phyloP scores from a whole-genome alignment of 208 protist species.

The Trichomonas tenax region DNA sequence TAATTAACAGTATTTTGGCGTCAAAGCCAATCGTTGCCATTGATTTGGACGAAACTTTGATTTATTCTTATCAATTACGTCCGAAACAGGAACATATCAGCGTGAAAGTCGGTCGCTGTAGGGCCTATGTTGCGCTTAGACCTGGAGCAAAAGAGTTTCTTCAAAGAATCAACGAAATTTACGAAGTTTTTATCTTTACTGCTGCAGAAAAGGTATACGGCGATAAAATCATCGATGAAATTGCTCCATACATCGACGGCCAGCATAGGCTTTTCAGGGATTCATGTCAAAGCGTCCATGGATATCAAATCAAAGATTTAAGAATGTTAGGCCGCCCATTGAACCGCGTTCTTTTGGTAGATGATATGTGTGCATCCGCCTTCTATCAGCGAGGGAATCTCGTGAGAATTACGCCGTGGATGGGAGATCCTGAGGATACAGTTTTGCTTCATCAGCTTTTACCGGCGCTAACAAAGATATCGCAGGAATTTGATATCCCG shows the following conservation, averaged over 20 bases:
- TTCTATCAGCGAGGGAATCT: not conserved
- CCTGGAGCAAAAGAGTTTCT: not conserved
- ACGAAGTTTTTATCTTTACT: not conserved
- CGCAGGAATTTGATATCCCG: not conserved
- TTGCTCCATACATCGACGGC: not conserved
- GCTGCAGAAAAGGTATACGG: not conserved
- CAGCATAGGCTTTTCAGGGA: not conserved
- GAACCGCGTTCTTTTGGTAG: not conserved
- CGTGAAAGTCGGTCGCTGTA: not conserved
- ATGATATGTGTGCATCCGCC: not conserved
- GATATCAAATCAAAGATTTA: slow-evolving; percentile 11
- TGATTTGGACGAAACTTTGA: not conserved
- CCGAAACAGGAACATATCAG: not conserved
- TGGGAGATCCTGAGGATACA: not conserved
- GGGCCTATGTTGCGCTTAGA: not conserved
- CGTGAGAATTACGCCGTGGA: not conserved
- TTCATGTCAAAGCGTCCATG: not conserved
- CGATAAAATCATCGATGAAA: not conserved
- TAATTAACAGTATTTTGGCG: not conserved
- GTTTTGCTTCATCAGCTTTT: not conserved
- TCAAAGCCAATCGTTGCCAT: not conserved
- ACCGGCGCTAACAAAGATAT: not conserved
- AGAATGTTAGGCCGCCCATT: not conserved
- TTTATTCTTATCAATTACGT: not conserved
- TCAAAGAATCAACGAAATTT: not conserved